These are phyloP conservation scores for Raffaelea arxii DNA, from an alignment of 2,329 filamentous ascomycete genomes.

Conservation along the genomic window DNA sequence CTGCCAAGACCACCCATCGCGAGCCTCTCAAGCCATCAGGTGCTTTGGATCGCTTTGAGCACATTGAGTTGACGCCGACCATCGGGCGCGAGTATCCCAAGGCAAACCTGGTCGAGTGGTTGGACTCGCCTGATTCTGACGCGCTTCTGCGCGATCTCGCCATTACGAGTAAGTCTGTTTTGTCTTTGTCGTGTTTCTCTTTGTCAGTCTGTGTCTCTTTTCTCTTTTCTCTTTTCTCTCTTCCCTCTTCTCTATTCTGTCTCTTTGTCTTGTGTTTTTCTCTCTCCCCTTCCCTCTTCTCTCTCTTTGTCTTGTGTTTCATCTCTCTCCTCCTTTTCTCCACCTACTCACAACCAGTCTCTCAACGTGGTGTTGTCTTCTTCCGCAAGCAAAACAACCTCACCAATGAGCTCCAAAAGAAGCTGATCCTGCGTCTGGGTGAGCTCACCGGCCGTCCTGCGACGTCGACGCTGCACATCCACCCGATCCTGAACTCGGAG, in stretches of 20 bases:
- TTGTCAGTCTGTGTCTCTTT: too few species aligned
- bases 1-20: constrained; percentile 5
- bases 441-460: constrained; percentile 31
- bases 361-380: constrained; percentile 42
- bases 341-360: constrained; percentile 24
- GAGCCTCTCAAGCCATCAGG: constrained; percentile 40
- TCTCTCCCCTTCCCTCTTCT: too few species aligned
- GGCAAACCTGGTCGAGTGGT: constrained; percentile 41
- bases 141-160: constrained; percentile 56
- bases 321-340: constrained; percentile 15
- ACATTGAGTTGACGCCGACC: constrained; percentile 49
- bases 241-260: neutral
- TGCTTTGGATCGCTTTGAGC: constrained; percentile 39
- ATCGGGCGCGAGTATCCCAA: constrained; percentile 54
- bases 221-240: neutral
- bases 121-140: constrained; percentile 52
- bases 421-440: constrained; percentile 35
- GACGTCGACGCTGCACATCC: constrained; percentile 31
- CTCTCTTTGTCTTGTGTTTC: neutral
- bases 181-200: neutral
- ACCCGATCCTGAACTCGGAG: constrained; percentile 43
- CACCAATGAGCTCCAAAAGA: constrained; percentile 37
- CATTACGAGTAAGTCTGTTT: constrained; percentile 45
- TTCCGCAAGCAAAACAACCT: constrained; percentile 39
- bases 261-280: too few species aligned